phyloP scores from a whole-genome alignment of 257 asterid genomes.

The Solanum tarijense region DNA sequence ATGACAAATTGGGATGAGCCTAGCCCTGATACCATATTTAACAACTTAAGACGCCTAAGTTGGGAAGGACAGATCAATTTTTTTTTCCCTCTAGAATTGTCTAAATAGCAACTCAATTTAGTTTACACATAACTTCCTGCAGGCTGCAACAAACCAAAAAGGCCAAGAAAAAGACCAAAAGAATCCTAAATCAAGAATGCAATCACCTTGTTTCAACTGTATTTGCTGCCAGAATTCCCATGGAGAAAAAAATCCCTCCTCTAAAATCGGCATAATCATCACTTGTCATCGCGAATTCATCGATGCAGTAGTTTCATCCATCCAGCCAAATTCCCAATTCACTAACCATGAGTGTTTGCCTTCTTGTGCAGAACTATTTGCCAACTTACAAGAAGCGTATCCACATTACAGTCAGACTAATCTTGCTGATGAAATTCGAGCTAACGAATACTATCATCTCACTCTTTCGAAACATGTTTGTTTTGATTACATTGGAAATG shows the following conservation, averaged over 20 bases:
- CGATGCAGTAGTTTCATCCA: conserved; percentile 30
- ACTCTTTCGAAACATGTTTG: conserved; percentile 30
- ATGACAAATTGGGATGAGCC: too few species aligned
- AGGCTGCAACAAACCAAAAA: neutral
- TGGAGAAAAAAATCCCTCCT: neutral
- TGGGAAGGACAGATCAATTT: neutral
- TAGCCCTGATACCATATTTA: too few species aligned
- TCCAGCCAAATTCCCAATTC: conserved; percentile 35
- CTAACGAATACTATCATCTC: conserved; percentile 49
- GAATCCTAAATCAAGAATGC: conserved; percentile 18
- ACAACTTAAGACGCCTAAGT: neutral
- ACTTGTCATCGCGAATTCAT: conserved; percentile 25
- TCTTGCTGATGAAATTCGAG: conserved; percentile 48
- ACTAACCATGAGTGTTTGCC: conserved; percentile 84
- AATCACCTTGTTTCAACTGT: conserved; percentile 38
- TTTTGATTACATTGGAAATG: conserved; percentile 76
- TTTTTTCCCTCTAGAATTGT: neutral
- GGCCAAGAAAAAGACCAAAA: neutral
- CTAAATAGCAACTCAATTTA: neutral
- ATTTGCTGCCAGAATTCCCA: conserved; percentile 22
- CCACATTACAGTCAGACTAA: conserved; percentile 31
- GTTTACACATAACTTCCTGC: neutral
- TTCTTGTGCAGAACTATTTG: conserved; percentile 13
- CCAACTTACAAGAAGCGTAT: conserved; percentile 19
- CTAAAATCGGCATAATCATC: neutral